phyloP scores from a whole-genome alignment of 2,329 filamentous ascomycete genomes.

The Talaromyces islandicus region DNA sequence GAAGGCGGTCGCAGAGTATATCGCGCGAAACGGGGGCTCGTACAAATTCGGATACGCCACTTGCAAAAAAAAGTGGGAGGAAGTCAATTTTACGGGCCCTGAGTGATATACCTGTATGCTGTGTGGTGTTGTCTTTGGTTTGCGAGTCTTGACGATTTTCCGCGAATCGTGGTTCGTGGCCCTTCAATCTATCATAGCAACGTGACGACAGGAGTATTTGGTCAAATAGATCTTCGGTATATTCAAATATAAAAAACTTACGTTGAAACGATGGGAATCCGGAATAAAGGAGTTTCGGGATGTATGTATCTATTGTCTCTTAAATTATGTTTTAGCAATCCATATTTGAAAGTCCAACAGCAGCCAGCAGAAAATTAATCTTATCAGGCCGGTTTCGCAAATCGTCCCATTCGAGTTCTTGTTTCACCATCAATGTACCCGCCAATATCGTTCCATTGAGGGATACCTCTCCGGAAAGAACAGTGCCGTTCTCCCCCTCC shows the following conservation, averaged over 20 bases:
- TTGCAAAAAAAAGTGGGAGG: constrained; percentile 54
- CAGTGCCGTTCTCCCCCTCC: constrained; percentile 9
- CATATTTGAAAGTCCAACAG: constrained; percentile 32
- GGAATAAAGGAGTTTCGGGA: no score
- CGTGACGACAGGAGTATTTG: not conserved
- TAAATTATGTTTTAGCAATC: not conserved
- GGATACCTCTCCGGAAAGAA: constrained; percentile 44
- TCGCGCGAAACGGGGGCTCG: constrained; percentile 46
- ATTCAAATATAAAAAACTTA: not conserved
- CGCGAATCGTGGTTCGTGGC: no score
- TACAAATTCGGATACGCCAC: constrained; percentile 58
- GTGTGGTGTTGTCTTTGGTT: not conserved
- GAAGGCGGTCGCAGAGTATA: constrained; percentile 53
- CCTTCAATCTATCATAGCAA: not conserved
- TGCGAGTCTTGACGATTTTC: not conserved
- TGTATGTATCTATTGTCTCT: no score
- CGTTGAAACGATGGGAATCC: not conserved
- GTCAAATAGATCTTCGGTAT: constrained; percentile 1
- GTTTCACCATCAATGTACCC: constrained; percentile 55
- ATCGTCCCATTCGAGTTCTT: constrained; percentile 47
- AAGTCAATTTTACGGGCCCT: not conserved
- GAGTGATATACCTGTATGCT: not conserved
- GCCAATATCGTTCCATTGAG: constrained; percentile 54
- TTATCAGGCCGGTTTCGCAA: constrained; percentile 35
- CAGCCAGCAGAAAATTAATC: constrained; percentile 39